A percentile compares a stretch with the other conserved stretches of the same genome.
Evolutionary conservation across 2,329 filamentous ascomycete species (phyloP).

Genomic region (Neoscytalidium dimidiatum): DNA sequence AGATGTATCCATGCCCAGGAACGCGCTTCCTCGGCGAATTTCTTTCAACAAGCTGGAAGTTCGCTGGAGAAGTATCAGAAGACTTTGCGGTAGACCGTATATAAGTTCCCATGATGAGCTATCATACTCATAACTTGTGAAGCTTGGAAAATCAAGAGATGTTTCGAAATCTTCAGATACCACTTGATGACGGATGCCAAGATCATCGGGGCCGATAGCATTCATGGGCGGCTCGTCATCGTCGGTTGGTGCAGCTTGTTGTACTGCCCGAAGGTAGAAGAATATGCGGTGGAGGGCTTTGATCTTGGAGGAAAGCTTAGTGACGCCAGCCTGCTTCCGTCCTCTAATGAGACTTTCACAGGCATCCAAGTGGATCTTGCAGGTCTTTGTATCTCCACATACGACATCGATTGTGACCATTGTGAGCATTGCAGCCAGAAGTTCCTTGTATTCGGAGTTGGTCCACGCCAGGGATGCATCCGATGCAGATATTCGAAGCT

Average conservation of each 20-base stretch:
- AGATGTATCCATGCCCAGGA: no score
- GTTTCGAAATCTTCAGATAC: not conserved
- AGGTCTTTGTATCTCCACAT: not conserved
- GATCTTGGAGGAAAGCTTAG: not conserved
- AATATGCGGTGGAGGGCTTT: not conserved
- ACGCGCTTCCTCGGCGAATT: not conserved
- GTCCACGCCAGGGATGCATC: not conserved
- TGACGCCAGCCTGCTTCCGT: not conserved
- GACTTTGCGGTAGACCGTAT: not conserved
- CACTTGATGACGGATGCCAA: not conserved
- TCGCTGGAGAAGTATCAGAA: not conserved
- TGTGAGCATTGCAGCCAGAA: not conserved
- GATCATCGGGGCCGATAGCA: not conserved
- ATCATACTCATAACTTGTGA: not conserved
- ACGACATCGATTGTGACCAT: not conserved
- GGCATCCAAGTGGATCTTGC: not conserved
- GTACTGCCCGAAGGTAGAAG: not conserved
- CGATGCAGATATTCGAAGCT: not conserved
- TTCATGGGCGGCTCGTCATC: no score
- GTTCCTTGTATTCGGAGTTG: not conserved
- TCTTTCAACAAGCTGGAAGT: not conserved
- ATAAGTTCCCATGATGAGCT: not conserved
- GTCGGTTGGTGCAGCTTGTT: not conserved
- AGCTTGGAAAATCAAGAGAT: not conserved
- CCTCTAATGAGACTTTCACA: not conserved